These are phyloP conservation scores for Exobasidium cylindrosporum DNA, from an alignment of 1,284 basidiomycete species.

Conservation along the genomic window DNA sequence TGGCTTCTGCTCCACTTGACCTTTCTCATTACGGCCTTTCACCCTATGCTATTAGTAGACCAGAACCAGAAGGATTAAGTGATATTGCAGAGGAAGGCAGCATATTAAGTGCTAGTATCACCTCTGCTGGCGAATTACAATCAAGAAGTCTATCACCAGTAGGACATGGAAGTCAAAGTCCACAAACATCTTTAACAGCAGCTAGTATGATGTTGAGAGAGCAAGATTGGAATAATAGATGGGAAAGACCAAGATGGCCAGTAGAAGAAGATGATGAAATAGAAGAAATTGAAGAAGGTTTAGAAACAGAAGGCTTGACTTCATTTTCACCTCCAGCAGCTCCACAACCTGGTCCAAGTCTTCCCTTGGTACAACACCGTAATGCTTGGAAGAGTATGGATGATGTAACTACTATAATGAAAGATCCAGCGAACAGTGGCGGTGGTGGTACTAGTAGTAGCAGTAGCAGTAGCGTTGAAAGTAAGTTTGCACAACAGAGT, in stretches of 20 bases:
- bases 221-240: constrained; percentile 9
- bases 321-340: too few species aligned
- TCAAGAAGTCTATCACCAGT: constrained; percentile 8
- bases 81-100: constrained; percentile 45
- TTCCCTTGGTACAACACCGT: neutral
- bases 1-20: constrained; percentile 19
- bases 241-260: constrained; percentile 16
- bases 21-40: constrained; percentile 30
- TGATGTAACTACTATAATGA: neutral
- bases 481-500: too few species aligned
- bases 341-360: constrained; percentile 4
- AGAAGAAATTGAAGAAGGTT: neutral
- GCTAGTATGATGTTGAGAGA: constrained; percentile 7
- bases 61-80: constrained; percentile 32
- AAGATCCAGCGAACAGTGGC: neutral
- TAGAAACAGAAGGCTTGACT: constrained; percentile 19
- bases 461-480: neutral
- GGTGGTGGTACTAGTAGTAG: neutral
- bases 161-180: neutral
- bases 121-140: constrained; percentile 2
- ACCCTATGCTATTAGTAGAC: constrained; percentile 22
- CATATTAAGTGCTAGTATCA: constrained; percentile 15
- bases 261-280: neutral
- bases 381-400: neutral
- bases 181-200: constrained; percentile 15